Base-by-base conservation (phyloP, 345 rosid species). In the Sonneratia caseolaris region DNA sequence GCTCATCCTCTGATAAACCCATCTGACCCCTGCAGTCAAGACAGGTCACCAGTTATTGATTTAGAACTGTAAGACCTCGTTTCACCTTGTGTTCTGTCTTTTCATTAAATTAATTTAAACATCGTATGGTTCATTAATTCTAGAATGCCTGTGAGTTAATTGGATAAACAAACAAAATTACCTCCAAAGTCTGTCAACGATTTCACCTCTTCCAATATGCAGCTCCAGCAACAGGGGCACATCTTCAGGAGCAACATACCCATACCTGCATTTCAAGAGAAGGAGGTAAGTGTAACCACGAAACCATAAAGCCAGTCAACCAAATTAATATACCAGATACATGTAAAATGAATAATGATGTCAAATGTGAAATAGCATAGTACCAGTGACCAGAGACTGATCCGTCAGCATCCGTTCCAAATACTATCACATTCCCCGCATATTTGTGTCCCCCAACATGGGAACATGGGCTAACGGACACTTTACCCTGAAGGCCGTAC, bases 391-490 rank as follows among this genome's bases (percentile, higher is more conserved):
- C 99, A 7, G 90, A 79, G 71, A 92, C 77, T 74, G 80, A 82
- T 68, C 87, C 87, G 68, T 74, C 79, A 64, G 83, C 64, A 74
- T 82, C 87, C 66, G 91, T 74, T 73, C 86, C 90, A 79, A 92
- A 89, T 73, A 95, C 85, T 53, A 95, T 95, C 68, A 95, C 92
- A 77, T 95, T 95, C 75, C 99, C 99, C 1, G 99, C 98, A 76
- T 90, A 92, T 76, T 86, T 89, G 66, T 95, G 97, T 43, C 99
- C 99, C 53, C 99, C 99, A 38, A 95, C 84, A 77, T 95, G 99
- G 66, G 98, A 95, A 78, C 99, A 95, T 42, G 99, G 96, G 80
- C 97, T 89, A 73, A 90, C 91, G 15, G 99, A 86, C 75, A 95
- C 93, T 84, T 83, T 89, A 79, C 91, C 89, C 78, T 86, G 94